Conservation (phyloP, 1,139 yeast genomes). For the Suhomyces yuchorum region DNA sequence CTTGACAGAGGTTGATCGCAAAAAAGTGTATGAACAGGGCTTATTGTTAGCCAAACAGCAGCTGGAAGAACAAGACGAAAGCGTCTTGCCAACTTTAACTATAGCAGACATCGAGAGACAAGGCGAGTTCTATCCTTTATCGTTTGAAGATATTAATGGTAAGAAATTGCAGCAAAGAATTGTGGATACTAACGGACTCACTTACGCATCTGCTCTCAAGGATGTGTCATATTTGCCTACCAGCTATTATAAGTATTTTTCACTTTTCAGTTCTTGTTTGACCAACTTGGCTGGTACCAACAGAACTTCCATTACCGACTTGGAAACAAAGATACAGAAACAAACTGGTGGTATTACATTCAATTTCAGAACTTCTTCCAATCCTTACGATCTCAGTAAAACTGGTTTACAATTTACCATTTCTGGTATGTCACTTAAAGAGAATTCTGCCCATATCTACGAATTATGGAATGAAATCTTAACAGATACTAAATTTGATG, state of each 20-base stretch:
- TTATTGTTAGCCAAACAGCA: constrained; percentile 62
- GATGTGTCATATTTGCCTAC: constrained; percentile 59
- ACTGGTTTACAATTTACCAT: constrained; percentile 53
- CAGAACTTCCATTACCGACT: constrained; percentile 66
- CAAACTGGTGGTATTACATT: constrained; percentile 84
- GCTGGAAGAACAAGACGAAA: constrained; percentile 67
- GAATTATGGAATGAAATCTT: constrained; percentile 70
- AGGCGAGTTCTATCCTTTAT: constrained; percentile 45
- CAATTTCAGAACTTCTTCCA: constrained; percentile 55
- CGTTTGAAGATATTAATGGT: constrained; percentile 33
- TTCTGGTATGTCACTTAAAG: constrained; percentile 71
- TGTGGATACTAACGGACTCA: constrained; percentile 73
- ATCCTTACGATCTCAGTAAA: constrained; percentile 51
- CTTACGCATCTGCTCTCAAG: constrained; percentile 66
- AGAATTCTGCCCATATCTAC: constrained; percentile 62
- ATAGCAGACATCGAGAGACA: constrained; percentile 68
- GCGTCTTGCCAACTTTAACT: constrained; percentile 76
- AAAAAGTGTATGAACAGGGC: constrained; percentile 63
- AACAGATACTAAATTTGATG: constrained; percentile 62
- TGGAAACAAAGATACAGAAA: constrained; percentile 82
- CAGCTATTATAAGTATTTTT: constrained; percentile 65
- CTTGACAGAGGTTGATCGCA: constrained; percentile 58
- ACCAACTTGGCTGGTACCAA: constrained; percentile 82
- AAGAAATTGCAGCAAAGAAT: constrained; percentile 46
- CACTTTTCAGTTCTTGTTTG: constrained; percentile 77